A percentile compares a stretch with the other conserved stretches of the same genome.
These are phyloP conservation scores for Bromus sterilis DNA, from an alignment of 176 grass and related monocot species.

Conservation along the genomic window DNA sequence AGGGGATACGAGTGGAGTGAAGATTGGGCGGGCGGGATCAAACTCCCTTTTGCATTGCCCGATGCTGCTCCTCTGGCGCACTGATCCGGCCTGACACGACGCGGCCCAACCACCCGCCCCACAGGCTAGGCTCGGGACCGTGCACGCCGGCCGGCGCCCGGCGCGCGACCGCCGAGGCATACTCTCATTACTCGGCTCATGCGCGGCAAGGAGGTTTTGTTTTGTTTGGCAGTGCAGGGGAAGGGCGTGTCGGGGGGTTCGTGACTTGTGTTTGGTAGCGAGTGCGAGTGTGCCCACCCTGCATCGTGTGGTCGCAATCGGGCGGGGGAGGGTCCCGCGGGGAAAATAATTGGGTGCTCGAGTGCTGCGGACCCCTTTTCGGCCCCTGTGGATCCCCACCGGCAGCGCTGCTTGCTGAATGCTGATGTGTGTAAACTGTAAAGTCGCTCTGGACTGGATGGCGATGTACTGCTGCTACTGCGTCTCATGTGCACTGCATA, in stretches of 20 bases:
- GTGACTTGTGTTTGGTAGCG: not conserved
- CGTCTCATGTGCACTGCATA: not conserved
- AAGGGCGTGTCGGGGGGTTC: not conserved
- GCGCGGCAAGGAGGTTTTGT: not conserved
- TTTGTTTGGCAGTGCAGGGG: not conserved
- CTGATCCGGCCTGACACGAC: not conserved
- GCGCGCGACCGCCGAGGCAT: not conserved
- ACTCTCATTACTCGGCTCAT: not conserved
- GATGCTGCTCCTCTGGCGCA: constrained; percentile 31
- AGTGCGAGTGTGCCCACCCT: not conserved
- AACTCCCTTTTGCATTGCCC: not conserved
- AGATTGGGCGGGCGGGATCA: not conserved
- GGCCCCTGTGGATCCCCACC: constrained; percentile 17
- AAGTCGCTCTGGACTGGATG: not conserved
- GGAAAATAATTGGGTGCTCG: constrained; percentile 36
- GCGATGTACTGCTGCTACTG: not conserved
- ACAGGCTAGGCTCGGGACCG: not conserved
- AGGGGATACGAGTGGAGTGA: not conserved
- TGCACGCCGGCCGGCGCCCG: not conserved
- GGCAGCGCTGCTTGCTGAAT: too few species aligned
- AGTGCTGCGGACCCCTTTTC: constrained; percentile 33
- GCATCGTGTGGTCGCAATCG: constrained; percentile 21
- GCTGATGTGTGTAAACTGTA: constrained; percentile 18
- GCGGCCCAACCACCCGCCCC: not conserved
- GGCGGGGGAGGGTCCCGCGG: not conserved